These are phyloP conservation scores for Sugiyamaella boreocaroliniensis DNA, from an alignment of 805 yeast species.

Conservation along the genomic window DNA sequence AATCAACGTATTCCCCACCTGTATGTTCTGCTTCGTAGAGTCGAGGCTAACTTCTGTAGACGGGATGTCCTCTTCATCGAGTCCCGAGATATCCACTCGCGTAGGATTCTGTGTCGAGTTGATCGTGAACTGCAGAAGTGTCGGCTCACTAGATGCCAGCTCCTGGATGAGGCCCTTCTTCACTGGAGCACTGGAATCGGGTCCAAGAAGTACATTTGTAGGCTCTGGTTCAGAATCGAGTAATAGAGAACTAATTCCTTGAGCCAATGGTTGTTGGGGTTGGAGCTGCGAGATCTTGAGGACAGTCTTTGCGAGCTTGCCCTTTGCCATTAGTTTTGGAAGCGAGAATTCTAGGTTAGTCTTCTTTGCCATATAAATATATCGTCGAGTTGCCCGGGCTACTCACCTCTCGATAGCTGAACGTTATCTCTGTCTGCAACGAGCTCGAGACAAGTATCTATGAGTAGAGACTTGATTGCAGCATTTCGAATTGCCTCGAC, in stretches of 20 bases:
- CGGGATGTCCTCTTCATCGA: neutral
- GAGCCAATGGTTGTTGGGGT: neutral
- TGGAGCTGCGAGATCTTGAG: slow-evolving; percentile 2
- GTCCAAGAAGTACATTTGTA: neutral
- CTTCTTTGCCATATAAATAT: neutral
- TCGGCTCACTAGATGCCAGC: slow-evolving; percentile 1
- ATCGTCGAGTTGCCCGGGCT: neutral
- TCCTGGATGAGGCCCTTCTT: slow-evolving; percentile 13
- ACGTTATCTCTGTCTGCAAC: slow-evolving; percentile 52
- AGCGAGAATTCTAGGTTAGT: slow-evolving; percentile 44
- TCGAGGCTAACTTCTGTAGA: neutral
- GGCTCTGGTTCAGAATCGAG: neutral
- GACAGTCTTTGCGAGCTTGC: slow-evolving; percentile 44
- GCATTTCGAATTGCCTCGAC: slow-evolving; percentile 52
- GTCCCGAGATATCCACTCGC: neutral
- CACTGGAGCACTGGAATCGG: neutral
- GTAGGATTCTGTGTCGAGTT: neutral
- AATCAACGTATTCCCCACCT: neutral
- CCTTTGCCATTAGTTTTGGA: slow-evolving; percentile 72
- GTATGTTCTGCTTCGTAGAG: neutral
- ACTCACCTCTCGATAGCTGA: slow-evolving; percentile 37
- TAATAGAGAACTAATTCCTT: neutral
- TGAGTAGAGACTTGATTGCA: slow-evolving; percentile 56
- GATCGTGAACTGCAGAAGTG: neutral
- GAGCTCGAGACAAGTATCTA: slow-evolving; percentile 81